phyloP scores from a whole-genome alignment of 169 alveolate species.

The Babesia bigemina region DNA sequence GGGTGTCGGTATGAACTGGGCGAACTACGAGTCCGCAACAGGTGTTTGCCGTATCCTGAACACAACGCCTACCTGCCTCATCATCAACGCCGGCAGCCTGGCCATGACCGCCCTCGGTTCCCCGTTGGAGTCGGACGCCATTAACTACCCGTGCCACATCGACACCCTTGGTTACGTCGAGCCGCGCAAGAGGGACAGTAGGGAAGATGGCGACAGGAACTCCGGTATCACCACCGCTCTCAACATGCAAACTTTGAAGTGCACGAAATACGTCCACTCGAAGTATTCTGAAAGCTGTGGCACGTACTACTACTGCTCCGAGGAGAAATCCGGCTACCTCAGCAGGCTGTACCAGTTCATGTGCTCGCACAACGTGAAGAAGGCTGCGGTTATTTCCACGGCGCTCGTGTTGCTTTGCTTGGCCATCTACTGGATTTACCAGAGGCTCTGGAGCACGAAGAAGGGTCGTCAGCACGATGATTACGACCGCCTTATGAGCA shows the following conservation, averaged over 20 bases:
- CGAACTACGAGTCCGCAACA: slow-evolving; percentile 50
- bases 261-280: slow-evolving; percentile 46
- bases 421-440: slow-evolving; percentile 5
- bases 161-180: slow-evolving; percentile 37
- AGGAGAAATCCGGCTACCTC: slow-evolving; percentile 3
- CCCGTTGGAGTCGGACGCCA: slow-evolving; percentile 67
- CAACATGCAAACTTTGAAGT: slow-evolving; percentile 35
- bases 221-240: slow-evolving; percentile 65
- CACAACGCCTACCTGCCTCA: slow-evolving; percentile 72
- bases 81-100: slow-evolving; percentile 60
- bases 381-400: neutral
- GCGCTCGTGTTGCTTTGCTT: neutral
- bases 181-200: slow-evolving; percentile 15
- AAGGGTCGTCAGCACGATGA: neutral
- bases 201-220: slow-evolving; percentile 1
- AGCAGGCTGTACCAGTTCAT: neutral
- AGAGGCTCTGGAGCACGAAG: slow-evolving; percentile 16
- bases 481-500: slow-evolving; percentile 29
- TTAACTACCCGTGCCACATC: slow-evolving; percentile 72
- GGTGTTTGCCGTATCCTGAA: slow-evolving; percentile 63
- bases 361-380: slow-evolving; percentile 1
- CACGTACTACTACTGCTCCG: slow-evolving; percentile 50
- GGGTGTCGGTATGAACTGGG: slow-evolving; percentile 81
- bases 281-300: slow-evolving; percentile 52
- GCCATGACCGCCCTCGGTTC: slow-evolving; percentile 76